These are phyloP conservation scores for Rubus parviflorus DNA, from an alignment of 306 rosid species.

Conservation along the genomic window DNA sequence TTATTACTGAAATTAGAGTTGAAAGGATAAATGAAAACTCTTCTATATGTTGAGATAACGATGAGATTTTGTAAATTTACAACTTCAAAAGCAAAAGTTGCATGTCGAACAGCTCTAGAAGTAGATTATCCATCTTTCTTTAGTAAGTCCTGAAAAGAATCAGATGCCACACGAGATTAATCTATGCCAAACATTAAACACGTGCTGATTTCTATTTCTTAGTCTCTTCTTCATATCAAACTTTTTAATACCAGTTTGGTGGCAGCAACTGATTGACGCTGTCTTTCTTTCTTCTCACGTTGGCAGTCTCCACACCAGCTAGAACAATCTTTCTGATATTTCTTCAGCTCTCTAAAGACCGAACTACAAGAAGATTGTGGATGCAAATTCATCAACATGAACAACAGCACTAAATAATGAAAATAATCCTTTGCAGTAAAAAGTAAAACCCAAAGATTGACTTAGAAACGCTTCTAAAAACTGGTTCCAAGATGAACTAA, in stretches of 20 bases:
- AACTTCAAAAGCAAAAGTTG: slow-evolving; percentile 35
- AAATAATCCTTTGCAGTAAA: not conserved
- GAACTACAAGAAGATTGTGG: slow-evolving; percentile 55
- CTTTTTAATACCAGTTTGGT: slow-evolving; percentile 58
- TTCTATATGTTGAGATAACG: slow-evolving; percentile 4
- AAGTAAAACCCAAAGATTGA: not conserved
- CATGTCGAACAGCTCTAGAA: slow-evolving; percentile 37
- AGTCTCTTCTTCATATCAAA: slow-evolving; percentile 18
- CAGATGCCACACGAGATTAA: slow-evolving; percentile 15
- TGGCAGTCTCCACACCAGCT: slow-evolving; percentile 93
- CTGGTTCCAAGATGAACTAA: not conserved
- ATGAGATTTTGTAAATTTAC: slow-evolving; percentile 38
- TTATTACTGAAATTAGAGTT: not conserved
- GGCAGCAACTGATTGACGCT: slow-evolving; percentile 48
- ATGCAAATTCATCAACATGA: not conserved
- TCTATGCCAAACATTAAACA: slow-evolving; percentile 7
- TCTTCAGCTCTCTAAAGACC: slow-evolving; percentile 74
- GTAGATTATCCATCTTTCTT: slow-evolving; percentile 50
- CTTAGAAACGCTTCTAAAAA: not conserved
- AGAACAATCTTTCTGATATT: slow-evolving; percentile 63
- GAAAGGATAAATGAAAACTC: not conserved
- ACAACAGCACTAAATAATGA: not conserved
- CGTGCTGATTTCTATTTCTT: not conserved
- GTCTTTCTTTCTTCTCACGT: slow-evolving; percentile 71
- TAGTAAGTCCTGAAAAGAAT: slow-evolving; percentile 57